Conservation (phyloP, 345 rosid species). For the Bretschneidera sinensis region DNA sequence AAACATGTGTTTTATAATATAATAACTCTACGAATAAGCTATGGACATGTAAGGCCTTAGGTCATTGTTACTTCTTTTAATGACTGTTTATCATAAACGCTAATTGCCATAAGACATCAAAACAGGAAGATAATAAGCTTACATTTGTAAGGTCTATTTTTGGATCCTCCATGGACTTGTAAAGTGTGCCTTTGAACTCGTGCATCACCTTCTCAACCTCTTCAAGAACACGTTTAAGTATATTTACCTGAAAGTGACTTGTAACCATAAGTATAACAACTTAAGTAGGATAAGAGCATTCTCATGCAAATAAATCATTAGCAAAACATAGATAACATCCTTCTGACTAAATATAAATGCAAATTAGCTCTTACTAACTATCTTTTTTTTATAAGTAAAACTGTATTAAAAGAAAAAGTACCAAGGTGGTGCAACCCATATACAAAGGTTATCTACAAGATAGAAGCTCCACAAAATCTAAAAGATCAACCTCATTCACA, state of each 20-base stretch:
- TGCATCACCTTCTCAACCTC: conserved; percentile 98
- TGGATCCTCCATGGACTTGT: conserved; percentile 97
- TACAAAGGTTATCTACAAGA: too few relatives aligned
- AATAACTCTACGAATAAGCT: not conserved
- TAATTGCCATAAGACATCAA: not conserved
- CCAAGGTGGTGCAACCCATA: too few relatives aligned
- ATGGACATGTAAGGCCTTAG: not conserved
- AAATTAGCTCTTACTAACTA: too few relatives aligned
- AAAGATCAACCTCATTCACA: too few relatives aligned
- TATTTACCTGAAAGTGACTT: conserved; percentile 67
- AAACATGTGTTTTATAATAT: not conserved
- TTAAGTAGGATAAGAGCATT: not conserved
- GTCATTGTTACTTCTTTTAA: not conserved
- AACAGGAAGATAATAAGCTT: conserved; percentile 19
- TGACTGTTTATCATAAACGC: not conserved
- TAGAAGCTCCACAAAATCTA: too few relatives aligned
- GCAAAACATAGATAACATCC: not conserved
- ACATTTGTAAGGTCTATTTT: conserved; percentile 82
- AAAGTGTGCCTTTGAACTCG: conserved; percentile 89
- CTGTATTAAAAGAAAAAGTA: too few relatives aligned
- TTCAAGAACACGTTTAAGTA: conserved; percentile 94
- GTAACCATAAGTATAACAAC: not conserved
- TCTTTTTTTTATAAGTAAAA: too few relatives aligned
- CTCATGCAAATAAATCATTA: not conserved
- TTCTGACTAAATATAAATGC: too few relatives aligned